A percentile compares a stretch with the other conserved stretches of the same genome.
These are phyloP conservation scores for Cutaneotrichosporon cyanovorans DNA, from an alignment of 1,284 basidiomycete genomes.

Conservation along the genomic window DNA sequence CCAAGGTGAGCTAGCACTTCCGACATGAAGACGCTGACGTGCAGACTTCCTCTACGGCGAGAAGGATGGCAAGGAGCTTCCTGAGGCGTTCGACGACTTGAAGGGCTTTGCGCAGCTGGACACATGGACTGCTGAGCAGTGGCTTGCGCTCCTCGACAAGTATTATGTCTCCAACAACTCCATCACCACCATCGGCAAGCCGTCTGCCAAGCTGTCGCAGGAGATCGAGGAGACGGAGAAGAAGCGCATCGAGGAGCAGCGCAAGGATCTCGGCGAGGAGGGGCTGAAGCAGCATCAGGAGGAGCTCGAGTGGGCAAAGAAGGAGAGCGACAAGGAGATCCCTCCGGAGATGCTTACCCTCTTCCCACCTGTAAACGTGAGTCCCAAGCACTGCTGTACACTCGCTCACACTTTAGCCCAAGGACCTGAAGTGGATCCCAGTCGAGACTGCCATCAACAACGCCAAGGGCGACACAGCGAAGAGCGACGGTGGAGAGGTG, in stretches of 20 bases:
- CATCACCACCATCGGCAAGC: constrained; percentile 73
- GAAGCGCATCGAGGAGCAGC: constrained; percentile 63
- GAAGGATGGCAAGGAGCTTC: constrained; percentile 72
- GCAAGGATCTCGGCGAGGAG: constrained; percentile 63
- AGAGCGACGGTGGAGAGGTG: constrained; percentile 44
- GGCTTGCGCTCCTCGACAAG: constrained; percentile 73
- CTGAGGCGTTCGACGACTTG: constrained; percentile 69
- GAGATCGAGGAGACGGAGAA: constrained; percentile 78
- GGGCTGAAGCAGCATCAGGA: constrained; percentile 68
- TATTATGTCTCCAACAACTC: constrained; percentile 68
- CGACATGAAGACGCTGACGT: constrained; percentile 1
- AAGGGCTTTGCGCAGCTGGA: constrained; percentile 61
- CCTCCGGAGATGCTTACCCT: constrained; percentile 69
- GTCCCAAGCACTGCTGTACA: constrained; percentile 2
- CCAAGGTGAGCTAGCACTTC: constrained; percentile 35
- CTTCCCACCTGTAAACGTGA: constrained; percentile 75
- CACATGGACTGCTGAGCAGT: constrained; percentile 67
- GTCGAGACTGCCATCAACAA: constrained; percentile 59
- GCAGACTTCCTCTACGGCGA: constrained; percentile 82
- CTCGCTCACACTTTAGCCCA: constrained; percentile 49
- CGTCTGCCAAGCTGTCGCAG: constrained; percentile 75
- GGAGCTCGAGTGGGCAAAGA: constrained; percentile 72
- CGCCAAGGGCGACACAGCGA: constrained; percentile 20
- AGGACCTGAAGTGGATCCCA: constrained; percentile 88
- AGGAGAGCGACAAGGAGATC: constrained; percentile 75